phyloP scores from a whole-genome alignment of 352 stramenopile species.

The Globisporangium nunn region DNA sequence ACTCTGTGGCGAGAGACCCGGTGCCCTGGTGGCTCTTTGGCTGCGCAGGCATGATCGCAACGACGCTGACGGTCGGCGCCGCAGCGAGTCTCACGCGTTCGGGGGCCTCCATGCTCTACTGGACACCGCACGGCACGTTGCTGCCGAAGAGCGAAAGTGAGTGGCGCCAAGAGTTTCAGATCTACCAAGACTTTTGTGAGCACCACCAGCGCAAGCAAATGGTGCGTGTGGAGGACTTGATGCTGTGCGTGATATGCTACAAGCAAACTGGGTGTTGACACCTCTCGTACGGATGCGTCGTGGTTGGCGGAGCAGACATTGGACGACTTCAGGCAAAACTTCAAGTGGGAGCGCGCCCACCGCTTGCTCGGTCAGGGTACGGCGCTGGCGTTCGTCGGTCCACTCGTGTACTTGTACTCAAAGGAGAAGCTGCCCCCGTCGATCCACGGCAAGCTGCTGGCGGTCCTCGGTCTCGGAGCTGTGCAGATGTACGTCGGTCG shows the following conservation, averaged over 20 bases:
- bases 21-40: conserved; percentile 92
- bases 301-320: conserved; percentile 49
- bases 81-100: conserved; percentile 93
- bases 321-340: conserved; percentile 96
- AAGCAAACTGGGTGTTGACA: too few relatives aligned
- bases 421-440: conserved; percentile 56
- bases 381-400: conserved; percentile 85
- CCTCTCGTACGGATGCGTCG: too few relatives aligned
- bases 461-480: conserved; percentile 30
- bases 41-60: conserved; percentile 84
- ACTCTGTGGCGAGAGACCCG: conserved; percentile 33
- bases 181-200: conserved; percentile 94
- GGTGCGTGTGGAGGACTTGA: conserved; percentile 15
- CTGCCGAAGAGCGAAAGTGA: conserved; percentile 83
- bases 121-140: conserved; percentile 83
- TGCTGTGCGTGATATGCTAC: neutral
- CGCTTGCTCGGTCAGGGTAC: conserved; percentile 90
- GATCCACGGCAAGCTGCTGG: conserved; percentile 35
- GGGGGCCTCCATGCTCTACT: conserved; percentile 93
- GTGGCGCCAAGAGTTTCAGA: conserved; percentile 91
- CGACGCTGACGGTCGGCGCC: conserved; percentile 95
- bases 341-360: conserved; percentile 89
- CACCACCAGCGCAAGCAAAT: conserved; percentile 87
- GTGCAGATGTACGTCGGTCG: conserved; percentile 48
- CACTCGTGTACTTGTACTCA: conserved; percentile 88